A percentile compares a stretch with the other conserved stretches of the same genome.
phyloP scores from a whole-genome alignment of 225 moss, liverwort and hornwort species.

The Takakia lepidozioides region DNA sequence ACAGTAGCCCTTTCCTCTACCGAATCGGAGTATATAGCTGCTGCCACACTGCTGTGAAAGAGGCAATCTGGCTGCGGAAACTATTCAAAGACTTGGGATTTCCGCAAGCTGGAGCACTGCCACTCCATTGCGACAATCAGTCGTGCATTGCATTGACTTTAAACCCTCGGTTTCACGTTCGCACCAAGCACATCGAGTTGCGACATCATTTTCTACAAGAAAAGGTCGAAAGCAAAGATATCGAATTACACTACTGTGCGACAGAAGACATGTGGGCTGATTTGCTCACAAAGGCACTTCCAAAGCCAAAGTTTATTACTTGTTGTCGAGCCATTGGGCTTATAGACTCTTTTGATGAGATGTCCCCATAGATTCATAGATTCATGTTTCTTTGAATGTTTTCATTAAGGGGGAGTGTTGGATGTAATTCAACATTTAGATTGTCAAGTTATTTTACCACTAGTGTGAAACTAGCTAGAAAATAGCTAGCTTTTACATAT shows the following conservation, averaged over 20 bases:
- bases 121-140: conserved; percentile 4
- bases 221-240: conserved; percentile 1
- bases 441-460: too few species aligned
- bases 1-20: conserved; percentile 1
- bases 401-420: conserved; percentile 4
- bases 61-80: background rate
- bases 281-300: conserved; percentile 1
- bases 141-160: background rate
- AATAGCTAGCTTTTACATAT: too few species aligned
- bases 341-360: too few species aligned
- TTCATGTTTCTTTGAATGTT: conserved; percentile 1
- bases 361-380: too few species aligned
- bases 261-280: conserved; percentile 1
- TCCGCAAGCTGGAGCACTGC: background rate
- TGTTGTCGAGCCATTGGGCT: background rate
- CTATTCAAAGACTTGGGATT: conserved; percentile 1
- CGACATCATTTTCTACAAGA: conserved; percentile 1
- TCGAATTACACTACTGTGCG: conserved; percentile 1
- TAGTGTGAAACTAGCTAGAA: too few species aligned
- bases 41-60: conserved; percentile 2
- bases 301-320: background rate
- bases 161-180: conserved; percentile 4
- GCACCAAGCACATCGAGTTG: conserved; percentile 1
- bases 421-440: too few species aligned
- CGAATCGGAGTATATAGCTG: conserved; percentile 2